Evolutionary conservation across 202 grass and related monocot genomes (phyloP).

Genomic region (Carex sylvatica): DNA sequence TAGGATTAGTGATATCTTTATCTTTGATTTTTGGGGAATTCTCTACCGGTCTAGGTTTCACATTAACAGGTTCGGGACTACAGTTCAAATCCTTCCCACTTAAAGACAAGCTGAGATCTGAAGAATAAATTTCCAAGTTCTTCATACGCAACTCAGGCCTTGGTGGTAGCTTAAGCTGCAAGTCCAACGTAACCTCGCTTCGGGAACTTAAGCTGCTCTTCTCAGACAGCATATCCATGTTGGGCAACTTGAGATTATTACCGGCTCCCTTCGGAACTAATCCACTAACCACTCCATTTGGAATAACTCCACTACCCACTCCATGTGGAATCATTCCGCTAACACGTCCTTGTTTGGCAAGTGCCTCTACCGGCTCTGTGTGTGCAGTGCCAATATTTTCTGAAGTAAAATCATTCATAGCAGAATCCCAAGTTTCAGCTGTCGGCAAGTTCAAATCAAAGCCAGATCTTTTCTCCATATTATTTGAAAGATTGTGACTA

Average conservation of each 20-base stretch:
- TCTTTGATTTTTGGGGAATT: slow-evolving; percentile 20
- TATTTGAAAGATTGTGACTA: slow-evolving; percentile 31
- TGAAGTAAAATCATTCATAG: slow-evolving; percentile 29
- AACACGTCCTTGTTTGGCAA: slow-evolving; percentile 3
- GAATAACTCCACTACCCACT: slow-evolving; percentile 13
- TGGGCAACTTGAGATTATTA: slow-evolving; percentile 36
- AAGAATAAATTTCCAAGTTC: slow-evolving; percentile 52
- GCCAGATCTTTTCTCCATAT: slow-evolving; percentile 35
- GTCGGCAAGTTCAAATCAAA: slow-evolving; percentile 68
- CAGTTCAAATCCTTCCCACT: slow-evolving; percentile 45
- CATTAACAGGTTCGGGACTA: slow-evolving; percentile 34
- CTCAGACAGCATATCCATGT: slow-evolving; percentile 24
- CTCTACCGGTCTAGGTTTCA: slow-evolving; percentile 10
- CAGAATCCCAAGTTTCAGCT: slow-evolving; percentile 39
- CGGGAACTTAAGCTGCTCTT: slow-evolving; percentile 15
- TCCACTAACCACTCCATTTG: slow-evolving; percentile 2
- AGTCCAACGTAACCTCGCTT: slow-evolving; percentile 75
- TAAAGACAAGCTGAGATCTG: slow-evolving; percentile 74
- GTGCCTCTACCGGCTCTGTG: slow-evolving; percentile 33
- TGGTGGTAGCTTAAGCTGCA: slow-evolving; percentile 83
- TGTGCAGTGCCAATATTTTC: slow-evolving; percentile 12
- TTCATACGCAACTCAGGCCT: slow-evolving; percentile 73
- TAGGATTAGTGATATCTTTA: slow-evolving; percentile 23
- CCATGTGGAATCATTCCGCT: slow-evolving; percentile 24
- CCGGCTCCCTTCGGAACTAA: slow-evolving; percentile 13